Percentiles rank a stretch among this genome's conserved stretches.
These are phyloP conservation scores for Fragilariopsis cylindrus DNA, from an alignment of 108 stramenopile species.

Conservation along the genomic window DNA sequence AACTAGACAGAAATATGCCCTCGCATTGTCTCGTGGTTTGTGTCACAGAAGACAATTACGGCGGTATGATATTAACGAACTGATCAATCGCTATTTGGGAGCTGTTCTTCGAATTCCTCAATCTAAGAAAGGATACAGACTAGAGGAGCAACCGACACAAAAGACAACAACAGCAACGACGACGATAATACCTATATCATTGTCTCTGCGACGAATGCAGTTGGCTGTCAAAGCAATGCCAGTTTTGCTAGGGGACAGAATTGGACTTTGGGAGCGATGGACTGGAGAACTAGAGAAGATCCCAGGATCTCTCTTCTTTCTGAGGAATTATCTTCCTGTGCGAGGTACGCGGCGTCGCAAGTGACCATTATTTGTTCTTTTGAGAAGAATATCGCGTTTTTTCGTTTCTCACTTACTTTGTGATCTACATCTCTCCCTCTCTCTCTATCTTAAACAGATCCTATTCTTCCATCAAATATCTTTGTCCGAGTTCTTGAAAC, in stretches of 20 bases:
- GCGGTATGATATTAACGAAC: slow-evolving; percentile 46
- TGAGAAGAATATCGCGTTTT: background rate
- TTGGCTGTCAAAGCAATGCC: slow-evolving; percentile 72
- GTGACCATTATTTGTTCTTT: background rate
- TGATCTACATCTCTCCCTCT: background rate
- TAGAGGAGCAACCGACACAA: background rate
- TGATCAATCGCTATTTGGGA: slow-evolving; percentile 62
- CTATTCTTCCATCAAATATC: slow-evolving; percentile 56
- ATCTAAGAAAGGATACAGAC: background rate
- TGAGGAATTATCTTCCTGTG: slow-evolving; percentile 75
- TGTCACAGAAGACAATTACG: slow-evolving; percentile 56
- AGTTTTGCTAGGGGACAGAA: slow-evolving; percentile 66
- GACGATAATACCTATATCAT: background rate
- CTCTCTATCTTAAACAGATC: slow-evolving; percentile 42
- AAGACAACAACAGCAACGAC: background rate
- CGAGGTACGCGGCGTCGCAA: slow-evolving; percentile 44
- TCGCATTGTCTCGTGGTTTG: slow-evolving; percentile 64
- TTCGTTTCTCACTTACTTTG: background rate
- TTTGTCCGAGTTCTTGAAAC: slow-evolving; percentile 58
- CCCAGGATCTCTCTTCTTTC: slow-evolving; percentile 72
- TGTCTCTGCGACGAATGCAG: slow-evolving; percentile 69
- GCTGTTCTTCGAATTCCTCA: slow-evolving; percentile 51
- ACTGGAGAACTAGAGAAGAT: slow-evolving; percentile 57
- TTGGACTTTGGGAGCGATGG: slow-evolving; percentile 72
- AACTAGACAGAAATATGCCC: slow-evolving; percentile 42